Conservation (phyloP, 2,329 filamentous ascomycete genomes). For the Xylariomycetidae sp. region DNA sequence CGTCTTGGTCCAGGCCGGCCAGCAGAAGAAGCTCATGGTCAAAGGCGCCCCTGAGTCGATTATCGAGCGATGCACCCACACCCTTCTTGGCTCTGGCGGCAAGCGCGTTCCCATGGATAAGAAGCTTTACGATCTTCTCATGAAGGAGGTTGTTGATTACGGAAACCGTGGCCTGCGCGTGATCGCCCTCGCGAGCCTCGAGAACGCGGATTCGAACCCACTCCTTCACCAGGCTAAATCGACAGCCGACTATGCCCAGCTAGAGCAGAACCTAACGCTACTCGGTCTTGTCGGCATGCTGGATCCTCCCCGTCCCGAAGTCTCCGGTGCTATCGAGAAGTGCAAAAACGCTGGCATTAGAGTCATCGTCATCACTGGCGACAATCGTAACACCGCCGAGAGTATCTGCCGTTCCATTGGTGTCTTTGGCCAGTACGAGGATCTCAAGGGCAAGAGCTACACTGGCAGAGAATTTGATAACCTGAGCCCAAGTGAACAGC, state of each 20-base stretch:
- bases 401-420: slow-evolving; percentile 97
- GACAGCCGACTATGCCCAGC: slow-evolving; percentile 72
- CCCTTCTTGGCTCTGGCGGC: slow-evolving; percentile 70
- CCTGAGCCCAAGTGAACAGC: slow-evolving; percentile 69
- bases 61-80: slow-evolving; percentile 83
- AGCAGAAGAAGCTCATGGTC: slow-evolving; percentile 75
- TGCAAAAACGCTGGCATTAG: slow-evolving; percentile 92
- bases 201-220: slow-evolving; percentile 65
- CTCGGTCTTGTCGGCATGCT: slow-evolving; percentile 94
- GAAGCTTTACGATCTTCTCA: slow-evolving; percentile 63
- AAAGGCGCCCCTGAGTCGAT: slow-evolving; percentile 96
- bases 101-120: slow-evolving; percentile 67
- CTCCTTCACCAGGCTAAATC: slow-evolving; percentile 71
- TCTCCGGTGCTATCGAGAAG: slow-evolving; percentile 75
- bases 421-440: slow-evolving; percentile 75
- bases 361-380: slow-evolving; percentile 95
- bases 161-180: slow-evolving; percentile 90
- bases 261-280: slow-evolving; percentile 93
- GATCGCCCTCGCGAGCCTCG: slow-evolving; percentile 83
- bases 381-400: slow-evolving; percentile 96
- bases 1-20: slow-evolving; percentile 70
- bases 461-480: slow-evolving; percentile 94
- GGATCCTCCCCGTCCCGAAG: slow-evolving; percentile 91
- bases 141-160: slow-evolving; percentile 79
- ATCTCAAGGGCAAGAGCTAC: slow-evolving; percentile 86